A percentile compares a stretch with the other conserved stretches of the same genome.
Evolutionary conservation across 495 filamentous ascomycete species (phyloP).

Genomic region (Trichoderma asperelloides): DNA sequence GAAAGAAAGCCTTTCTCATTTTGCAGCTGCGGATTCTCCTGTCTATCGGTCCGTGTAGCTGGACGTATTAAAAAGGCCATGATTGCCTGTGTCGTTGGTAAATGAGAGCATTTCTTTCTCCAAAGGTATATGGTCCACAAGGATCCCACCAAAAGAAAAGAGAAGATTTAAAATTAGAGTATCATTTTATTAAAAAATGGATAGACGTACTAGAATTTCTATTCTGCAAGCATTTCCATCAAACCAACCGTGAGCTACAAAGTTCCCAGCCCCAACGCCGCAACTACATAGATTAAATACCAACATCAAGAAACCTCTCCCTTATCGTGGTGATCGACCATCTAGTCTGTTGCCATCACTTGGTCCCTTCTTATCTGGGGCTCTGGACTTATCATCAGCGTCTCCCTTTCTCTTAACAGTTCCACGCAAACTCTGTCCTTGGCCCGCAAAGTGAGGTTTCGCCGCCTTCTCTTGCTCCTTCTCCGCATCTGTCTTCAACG

Average conservation of each 20-base stretch:
- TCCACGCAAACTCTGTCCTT: constrained; percentile 75
- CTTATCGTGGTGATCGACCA: constrained; percentile 17
- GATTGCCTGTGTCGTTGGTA: too few species aligned
- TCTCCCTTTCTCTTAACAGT: constrained; percentile 48
- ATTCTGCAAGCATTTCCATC: neutral
- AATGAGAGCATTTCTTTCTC: too few species aligned
- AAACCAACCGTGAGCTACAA: neutral
- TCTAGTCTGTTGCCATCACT: constrained; percentile 30
- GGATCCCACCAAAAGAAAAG: too few species aligned
- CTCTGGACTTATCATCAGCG: constrained; percentile 28
- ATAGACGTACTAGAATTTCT: neutral
- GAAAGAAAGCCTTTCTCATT: too few species aligned
- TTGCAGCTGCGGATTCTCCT: too few species aligned
- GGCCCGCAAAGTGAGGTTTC: constrained; percentile 74
- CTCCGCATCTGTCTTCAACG: constrained; percentile 71
- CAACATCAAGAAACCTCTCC: neutral
- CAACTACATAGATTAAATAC: neutral
- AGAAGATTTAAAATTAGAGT: too few species aligned
- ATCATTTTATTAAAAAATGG: neutral
- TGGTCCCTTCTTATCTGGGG: constrained; percentile 24
- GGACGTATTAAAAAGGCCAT: too few species aligned
- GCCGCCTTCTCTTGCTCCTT: constrained; percentile 52
- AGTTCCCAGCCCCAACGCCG: constrained; percentile 5
- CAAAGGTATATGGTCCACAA: too few species aligned
- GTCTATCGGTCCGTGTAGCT: too few species aligned